phyloP scores from a whole-genome alignment of 768 basidiomycete species.

The Mycena metata region DNA sequence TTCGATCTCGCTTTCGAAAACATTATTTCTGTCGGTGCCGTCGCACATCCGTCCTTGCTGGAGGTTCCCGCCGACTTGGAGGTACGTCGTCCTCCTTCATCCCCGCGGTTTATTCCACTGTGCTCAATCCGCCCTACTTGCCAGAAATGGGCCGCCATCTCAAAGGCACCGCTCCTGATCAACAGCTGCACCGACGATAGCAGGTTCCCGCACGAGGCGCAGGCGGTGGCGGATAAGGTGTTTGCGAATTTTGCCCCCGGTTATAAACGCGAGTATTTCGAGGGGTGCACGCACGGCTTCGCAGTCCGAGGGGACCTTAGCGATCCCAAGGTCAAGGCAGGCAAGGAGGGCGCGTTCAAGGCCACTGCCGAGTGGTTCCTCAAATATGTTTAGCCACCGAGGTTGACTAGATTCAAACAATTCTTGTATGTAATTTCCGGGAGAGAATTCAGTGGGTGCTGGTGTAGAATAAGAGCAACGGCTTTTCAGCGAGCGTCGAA shows the following conservation, averaged over 20 bases:
- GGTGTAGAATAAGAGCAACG: no score
- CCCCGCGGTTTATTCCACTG: neutral
- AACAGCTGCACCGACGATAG: constrained; percentile 32
- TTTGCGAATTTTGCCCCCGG: constrained; percentile 31
- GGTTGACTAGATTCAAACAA: no score
- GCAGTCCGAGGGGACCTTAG: constrained; percentile 36
- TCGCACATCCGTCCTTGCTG: constrained; percentile 51
- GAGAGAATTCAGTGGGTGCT: no score
- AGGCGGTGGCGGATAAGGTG: constrained; percentile 30
- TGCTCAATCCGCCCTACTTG: neutral
- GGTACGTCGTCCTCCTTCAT: constrained; percentile 13
- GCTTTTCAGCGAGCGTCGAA: no score
- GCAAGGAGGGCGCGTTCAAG: constrained; percentile 38
- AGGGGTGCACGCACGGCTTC: constrained; percentile 37
- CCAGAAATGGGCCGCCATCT: constrained; percentile 30
- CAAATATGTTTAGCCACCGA: constrained; percentile 16
- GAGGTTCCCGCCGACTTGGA: constrained; percentile 49
- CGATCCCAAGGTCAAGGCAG: constrained; percentile 37
- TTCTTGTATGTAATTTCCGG: no score
- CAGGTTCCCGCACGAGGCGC: constrained; percentile 28
- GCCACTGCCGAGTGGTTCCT: constrained; percentile 35
- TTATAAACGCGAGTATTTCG: constrained; percentile 37
- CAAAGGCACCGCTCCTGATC: constrained; percentile 35
- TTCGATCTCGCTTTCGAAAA: constrained; percentile 47
- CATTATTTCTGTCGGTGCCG: constrained; percentile 39